These are phyloP conservation scores for Saccharomyces hybrid DNA, from an alignment of 1,139 yeast species.

Conservation along the genomic window DNA sequence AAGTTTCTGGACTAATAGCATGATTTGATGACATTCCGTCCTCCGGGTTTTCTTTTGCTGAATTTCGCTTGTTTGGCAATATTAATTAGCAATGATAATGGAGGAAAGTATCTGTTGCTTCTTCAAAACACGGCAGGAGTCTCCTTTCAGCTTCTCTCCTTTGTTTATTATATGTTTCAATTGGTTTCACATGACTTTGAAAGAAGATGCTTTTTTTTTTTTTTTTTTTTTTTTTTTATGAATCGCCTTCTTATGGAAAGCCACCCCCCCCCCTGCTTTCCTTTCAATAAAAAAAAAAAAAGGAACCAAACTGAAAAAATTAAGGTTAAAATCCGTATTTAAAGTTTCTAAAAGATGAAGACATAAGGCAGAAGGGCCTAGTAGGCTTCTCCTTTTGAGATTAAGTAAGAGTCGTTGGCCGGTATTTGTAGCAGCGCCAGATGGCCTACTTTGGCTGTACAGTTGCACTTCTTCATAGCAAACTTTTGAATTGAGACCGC, in stretches of 20 bases:
- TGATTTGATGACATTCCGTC: background rate
- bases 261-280: background rate
- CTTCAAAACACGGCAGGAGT: background rate
- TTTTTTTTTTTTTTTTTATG: background rate
- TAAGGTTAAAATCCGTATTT: background rate
- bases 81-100: background rate
- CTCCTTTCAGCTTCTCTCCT: background rate
- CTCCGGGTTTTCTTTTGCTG: background rate
- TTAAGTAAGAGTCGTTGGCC: no score
- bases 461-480: no score
- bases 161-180: background rate
- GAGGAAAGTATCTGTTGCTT: background rate
- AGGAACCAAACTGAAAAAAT: background rate
- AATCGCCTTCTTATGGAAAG: background rate
- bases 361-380: background rate
- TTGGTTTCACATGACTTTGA: background rate
- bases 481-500: no score
- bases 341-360: background rate
- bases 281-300: background rate
- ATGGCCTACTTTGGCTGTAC: no score
- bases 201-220: background rate
- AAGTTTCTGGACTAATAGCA: background rate
- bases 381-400: no score
- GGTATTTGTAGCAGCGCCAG: no score
- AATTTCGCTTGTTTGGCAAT: background rate